These are phyloP conservation scores for Metschnikowia rubicola DNA, from an alignment of 805 yeast genomes.

Conservation along the genomic window DNA sequence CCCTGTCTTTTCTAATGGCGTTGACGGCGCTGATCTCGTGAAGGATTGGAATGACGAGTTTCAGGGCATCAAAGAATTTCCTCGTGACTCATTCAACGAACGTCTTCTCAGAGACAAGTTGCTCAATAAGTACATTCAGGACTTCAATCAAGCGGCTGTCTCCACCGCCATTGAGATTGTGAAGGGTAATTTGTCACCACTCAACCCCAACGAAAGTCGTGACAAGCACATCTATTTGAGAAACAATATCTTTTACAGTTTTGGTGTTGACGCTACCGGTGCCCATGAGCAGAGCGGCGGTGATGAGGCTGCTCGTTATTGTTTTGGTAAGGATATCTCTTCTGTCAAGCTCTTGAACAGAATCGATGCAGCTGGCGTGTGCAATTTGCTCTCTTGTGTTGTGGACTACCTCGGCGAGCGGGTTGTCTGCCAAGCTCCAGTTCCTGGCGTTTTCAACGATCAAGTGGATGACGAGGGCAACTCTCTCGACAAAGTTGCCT, in stretches of 20 bases:
- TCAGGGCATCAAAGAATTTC: slow-evolving; percentile 76
- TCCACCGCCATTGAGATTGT: slow-evolving; percentile 76
- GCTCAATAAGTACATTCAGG: slow-evolving; percentile 65
- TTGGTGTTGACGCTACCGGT: slow-evolving; percentile 63
- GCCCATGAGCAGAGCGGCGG: slow-evolving; percentile 69
- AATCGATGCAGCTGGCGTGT: slow-evolving; percentile 58
- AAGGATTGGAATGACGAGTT: slow-evolving; percentile 91
- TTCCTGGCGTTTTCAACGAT: slow-evolving; percentile 77
- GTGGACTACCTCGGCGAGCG: slow-evolving; percentile 90
- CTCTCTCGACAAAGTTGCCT: slow-evolving; percentile 47
- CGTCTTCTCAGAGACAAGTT: slow-evolving; percentile 74
- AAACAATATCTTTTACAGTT: slow-evolving; percentile 84
- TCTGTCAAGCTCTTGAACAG: slow-evolving; percentile 68
- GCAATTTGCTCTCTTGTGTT: slow-evolving; percentile 74
- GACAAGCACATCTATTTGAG: slow-evolving; percentile 66
- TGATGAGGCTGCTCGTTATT: slow-evolving; percentile 78
- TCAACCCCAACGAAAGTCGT: slow-evolving; percentile 73
- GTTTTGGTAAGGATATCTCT: slow-evolving; percentile 73
- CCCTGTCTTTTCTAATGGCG: slow-evolving; percentile 50
- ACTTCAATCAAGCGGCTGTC: slow-evolving; percentile 72
- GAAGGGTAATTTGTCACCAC: slow-evolving; percentile 67
- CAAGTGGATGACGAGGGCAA: slow-evolving; percentile 20
- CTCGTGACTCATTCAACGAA: slow-evolving; percentile 55
- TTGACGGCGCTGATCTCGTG: slow-evolving; percentile 52
- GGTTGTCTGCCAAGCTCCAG: slow-evolving; percentile 89